Percentiles rank a stretch among this genome's conserved stretches.
Conservation (phyloP, 106 monocot species). For the Chionographis japonica region DNA sequence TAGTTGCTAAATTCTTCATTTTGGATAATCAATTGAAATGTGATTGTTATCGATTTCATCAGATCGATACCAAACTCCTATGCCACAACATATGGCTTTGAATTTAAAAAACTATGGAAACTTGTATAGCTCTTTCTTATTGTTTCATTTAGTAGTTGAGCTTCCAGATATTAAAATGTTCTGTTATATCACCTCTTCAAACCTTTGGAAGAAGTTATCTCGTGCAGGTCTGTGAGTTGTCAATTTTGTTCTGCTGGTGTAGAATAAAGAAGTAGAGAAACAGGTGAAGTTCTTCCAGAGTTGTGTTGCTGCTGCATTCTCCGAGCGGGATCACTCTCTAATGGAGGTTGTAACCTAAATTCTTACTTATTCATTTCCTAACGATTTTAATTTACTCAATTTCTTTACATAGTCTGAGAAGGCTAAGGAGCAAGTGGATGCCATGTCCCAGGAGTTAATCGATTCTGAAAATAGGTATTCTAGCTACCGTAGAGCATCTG, state of each 20-base stretch:
- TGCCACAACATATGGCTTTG: too few relatives aligned
- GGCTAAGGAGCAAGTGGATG: constrained; percentile 68
- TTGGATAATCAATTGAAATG: too few relatives aligned
- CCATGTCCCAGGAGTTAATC: constrained; percentile 38
- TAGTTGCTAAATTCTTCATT: too few relatives aligned
- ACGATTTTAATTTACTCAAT: background rate
- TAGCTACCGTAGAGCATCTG: background rate
- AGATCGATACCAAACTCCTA: too few relatives aligned
- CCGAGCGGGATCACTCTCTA: constrained; percentile 82
- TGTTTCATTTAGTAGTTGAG: too few relatives aligned
- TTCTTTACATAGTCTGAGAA: constrained; percentile 57
- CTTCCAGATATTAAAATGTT: too few relatives aligned
- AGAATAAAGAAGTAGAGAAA: constrained; percentile 90
- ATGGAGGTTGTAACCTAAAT: constrained; percentile 58
- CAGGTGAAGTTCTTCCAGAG: constrained; percentile 94
- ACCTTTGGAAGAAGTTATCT: too few relatives aligned
- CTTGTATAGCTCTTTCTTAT: too few relatives aligned
- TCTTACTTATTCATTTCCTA: background rate
- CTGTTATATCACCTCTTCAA: too few relatives aligned
- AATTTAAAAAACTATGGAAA: too few relatives aligned
- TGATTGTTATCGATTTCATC: too few relatives aligned
- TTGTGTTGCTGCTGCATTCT: constrained; percentile 80
- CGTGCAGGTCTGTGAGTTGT: background rate
- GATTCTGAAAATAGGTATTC: constrained; percentile 47
- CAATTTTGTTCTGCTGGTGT: constrained; percentile 13